Evolutionary conservation across 148 eudicot genomes (phyloP).

Genomic region (Cornus kousa): DNA sequence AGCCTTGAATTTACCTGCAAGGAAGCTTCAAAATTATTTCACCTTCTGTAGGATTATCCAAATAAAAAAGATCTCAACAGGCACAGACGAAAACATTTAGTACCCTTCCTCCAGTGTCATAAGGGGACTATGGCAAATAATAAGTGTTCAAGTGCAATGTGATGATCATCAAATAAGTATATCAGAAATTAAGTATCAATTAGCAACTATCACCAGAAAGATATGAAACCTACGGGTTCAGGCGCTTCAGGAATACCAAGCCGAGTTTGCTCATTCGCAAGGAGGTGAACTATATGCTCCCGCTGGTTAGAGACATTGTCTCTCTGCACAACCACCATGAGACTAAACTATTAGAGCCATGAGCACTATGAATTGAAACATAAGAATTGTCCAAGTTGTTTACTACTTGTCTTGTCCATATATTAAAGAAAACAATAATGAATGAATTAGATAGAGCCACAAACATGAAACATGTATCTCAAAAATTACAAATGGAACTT

Average conservation of each 20-base stretch:
- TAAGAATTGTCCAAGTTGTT: not conserved
- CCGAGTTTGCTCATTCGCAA: constrained; percentile 92
- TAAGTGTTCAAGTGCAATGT: not conserved
- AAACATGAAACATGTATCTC: not conserved
- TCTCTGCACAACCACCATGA: constrained; percentile 50
- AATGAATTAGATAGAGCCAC: not conserved
- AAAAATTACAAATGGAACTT: not conserved
- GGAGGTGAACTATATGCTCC: constrained; percentile 88
- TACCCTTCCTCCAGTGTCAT: not conserved
- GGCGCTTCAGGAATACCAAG: constrained; percentile 69
- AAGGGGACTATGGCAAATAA: not conserved
- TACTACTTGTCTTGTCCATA: not conserved
- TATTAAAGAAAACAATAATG: not conserved
- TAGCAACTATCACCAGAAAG: not conserved
- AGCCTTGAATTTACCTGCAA: no score
- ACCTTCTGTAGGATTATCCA: not conserved
- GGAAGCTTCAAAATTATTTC: not conserved
- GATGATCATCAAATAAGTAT: not conserved
- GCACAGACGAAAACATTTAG: not conserved
- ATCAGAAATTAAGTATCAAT: not conserved
- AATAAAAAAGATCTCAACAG: not conserved
- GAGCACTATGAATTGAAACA: not conserved
- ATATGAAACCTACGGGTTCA: constrained; percentile 67
- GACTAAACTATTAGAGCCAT: not conserved
- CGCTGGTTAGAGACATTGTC: constrained; percentile 94